Percentiles rank a stretch among this genome's conserved stretches.
These are phyloP conservation scores for Grigorovia transvaalensis DNA, from an alignment of 805 yeast genomes.

Conservation along the genomic window DNA sequence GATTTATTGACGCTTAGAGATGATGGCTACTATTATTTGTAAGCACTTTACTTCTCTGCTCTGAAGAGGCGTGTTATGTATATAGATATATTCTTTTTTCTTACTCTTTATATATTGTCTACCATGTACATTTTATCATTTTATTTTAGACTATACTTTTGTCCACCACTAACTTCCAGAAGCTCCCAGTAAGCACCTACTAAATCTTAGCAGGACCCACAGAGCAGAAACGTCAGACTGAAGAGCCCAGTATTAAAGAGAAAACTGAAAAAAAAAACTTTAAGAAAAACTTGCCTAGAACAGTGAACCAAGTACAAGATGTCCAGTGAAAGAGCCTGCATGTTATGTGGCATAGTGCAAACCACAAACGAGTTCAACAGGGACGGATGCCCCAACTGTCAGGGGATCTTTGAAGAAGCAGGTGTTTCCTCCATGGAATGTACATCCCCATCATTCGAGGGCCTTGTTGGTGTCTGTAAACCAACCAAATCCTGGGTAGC, in stretches of 20 bases:
- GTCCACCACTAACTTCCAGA: too few relatives aligned
- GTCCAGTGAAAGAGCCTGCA: slow-evolving; percentile 76
- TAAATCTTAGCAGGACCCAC: too few relatives aligned
- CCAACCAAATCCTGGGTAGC: slow-evolving; percentile 91
- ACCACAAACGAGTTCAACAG: slow-evolving; percentile 68
- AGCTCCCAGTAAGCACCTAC: too few relatives aligned
- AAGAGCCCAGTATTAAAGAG: too few relatives aligned
- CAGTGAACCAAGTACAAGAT: slow-evolving; percentile 1
- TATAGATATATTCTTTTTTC: too few relatives aligned
- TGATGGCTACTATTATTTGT: slow-evolving; percentile 20
- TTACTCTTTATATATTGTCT: too few relatives aligned
- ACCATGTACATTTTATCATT: too few relatives aligned
- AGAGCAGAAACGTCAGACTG: too few relatives aligned
- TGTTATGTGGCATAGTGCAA: slow-evolving; percentile 91
- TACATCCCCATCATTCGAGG: slow-evolving; percentile 95
- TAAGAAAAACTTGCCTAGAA: background rate
- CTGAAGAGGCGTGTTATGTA: too few relatives aligned
- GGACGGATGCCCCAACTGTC: slow-evolving; percentile 95
- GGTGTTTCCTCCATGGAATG: slow-evolving; percentile 85
- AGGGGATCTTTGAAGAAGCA: slow-evolving; percentile 69
- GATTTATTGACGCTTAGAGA: slow-evolving; percentile 19
- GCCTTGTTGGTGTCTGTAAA: slow-evolving; percentile 81
- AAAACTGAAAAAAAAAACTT: too few relatives aligned
- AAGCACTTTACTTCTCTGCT: too few relatives aligned
- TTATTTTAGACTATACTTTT: too few relatives aligned